phyloP scores from a whole-genome alignment of 1,284 basidiomycete species.

The Boletus holoroseus region DNA sequence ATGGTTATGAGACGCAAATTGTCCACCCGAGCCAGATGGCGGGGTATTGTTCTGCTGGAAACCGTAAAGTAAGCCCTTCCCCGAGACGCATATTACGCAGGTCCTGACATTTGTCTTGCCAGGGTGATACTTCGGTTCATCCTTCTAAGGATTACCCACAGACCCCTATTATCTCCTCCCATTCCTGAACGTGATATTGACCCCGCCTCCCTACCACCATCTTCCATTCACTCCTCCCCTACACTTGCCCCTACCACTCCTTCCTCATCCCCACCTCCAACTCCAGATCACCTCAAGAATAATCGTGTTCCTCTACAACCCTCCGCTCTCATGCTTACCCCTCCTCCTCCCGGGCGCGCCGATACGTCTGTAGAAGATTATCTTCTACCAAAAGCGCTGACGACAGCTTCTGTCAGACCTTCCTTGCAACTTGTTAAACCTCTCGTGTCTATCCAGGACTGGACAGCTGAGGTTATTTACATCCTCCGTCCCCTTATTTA shows the following conservation, averaged over 20 bases:
- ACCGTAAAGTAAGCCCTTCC: constrained; percentile 64
- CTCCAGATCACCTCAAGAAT: constrained; percentile 72
- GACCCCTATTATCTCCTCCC: constrained; percentile 69
- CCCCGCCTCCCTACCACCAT: constrained; percentile 56
- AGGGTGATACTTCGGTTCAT: constrained; percentile 71
- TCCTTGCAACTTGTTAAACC: constrained; percentile 58
- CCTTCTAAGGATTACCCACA: constrained; percentile 65
- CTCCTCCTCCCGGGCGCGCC: constrained; percentile 45
- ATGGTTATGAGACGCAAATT: constrained; percentile 76
- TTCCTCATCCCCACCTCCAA: constrained; percentile 47
- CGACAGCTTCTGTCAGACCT: constrained; percentile 62
- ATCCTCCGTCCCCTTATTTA: constrained; percentile 68
- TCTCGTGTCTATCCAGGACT: constrained; percentile 60
- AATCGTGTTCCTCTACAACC: constrained; percentile 61
- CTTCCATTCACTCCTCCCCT: constrained; percentile 50
- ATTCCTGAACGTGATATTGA: constrained; percentile 86
- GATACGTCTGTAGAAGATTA: constrained; percentile 66
- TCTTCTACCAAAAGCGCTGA: constrained; percentile 71
- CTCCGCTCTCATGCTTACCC: constrained; percentile 51
- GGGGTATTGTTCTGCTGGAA: constrained; percentile 70
- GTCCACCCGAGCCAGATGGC: constrained; percentile 60
- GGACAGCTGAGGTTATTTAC: constrained; percentile 64
- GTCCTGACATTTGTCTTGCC: constrained; percentile 9
- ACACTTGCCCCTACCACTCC: constrained; percentile 55
- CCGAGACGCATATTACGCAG: not conserved